Conservation (phyloP, 2,329 filamentous ascomycete species). For the Aphanoascus verrucosus region DNA sequence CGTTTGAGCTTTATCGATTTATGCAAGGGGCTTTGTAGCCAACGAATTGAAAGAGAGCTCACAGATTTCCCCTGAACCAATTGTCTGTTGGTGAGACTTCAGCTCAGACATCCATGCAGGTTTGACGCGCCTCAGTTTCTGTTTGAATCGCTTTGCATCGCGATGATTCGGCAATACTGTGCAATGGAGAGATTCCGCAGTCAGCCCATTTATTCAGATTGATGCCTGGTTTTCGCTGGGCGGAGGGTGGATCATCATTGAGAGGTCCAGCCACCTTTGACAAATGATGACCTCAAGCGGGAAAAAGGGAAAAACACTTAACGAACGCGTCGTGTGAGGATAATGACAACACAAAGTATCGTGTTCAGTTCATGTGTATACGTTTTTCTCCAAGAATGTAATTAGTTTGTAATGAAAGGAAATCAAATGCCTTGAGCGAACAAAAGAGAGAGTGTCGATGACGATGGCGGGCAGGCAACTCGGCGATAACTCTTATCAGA, state of each 20-base stretch:
- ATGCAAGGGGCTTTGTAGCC: too few species aligned
- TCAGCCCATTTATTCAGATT: not conserved
- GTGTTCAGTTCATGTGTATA: not conserved
- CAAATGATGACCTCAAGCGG: not conserved
- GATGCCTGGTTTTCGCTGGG: not conserved
- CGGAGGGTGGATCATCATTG: not conserved
- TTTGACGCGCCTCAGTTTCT: not conserved
- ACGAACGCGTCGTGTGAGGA: not conserved
- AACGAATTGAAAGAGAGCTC: too few species aligned
- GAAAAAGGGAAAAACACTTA: not conserved
- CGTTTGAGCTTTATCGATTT: too few species aligned
- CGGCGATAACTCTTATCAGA: not conserved
- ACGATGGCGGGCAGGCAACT: not conserved
- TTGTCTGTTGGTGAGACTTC: not conserved
- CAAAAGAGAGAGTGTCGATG: not conserved
- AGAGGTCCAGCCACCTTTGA: constrained; percentile 6
- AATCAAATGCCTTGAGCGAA: not conserved
- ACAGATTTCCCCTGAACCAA: too few species aligned
- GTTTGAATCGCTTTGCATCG: not conserved
- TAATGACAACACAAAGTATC: too few species aligned
- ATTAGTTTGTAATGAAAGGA: constrained; percentile 1
- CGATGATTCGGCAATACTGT: not conserved
- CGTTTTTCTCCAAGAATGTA: not conserved
- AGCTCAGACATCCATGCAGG: not conserved
- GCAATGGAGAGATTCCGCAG: not conserved